Evolutionary conservation across 2,329 filamentous ascomycete species (phyloP), one percentile per base, ranked within the genome.

Genomic region (Diaporthe caulivora): DNA sequence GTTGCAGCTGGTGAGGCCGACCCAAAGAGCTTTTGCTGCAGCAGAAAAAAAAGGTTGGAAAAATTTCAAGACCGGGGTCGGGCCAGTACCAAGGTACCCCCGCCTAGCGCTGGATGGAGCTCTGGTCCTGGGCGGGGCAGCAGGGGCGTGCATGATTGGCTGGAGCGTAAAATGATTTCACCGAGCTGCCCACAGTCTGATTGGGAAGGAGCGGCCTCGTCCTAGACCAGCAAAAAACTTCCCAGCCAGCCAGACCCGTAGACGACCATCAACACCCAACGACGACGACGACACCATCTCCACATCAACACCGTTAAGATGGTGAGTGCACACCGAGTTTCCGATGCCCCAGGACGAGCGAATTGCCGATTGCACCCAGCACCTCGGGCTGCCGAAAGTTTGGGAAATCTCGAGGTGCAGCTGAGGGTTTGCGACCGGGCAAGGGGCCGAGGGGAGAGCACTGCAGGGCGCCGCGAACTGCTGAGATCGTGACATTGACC

Each of bases 231-330:
- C 73, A 75, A 75, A 64, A 72, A 72, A 72, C 70, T 72, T 72
- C 69, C 42, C 57, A 60, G 34, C 44, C 51, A 51, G 58, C 42
- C 70, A 64, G 55, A 53, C 49, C 70, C 58, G 58, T 57, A 67
- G 60, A 72, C 49, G 47, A 54, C 70, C 58, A 68, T 64, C 55
- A 71, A 62, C 69, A 71, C 55, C 69, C 55, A 71, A 71, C 69
- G 69, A 71, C 62, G 58, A 62, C 49, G 37, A 72, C 71, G 74
- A 71, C 69, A 71, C 69, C 72, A 69, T 74, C 72, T 74, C 74
- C 68, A 75, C 74, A 74, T 62, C 72, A 74, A 73, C 65, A 55
- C 71, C 65, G 72, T 72, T 69, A 75, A 75, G 72, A 75, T 75
- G 74, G 74, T 75, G 74, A 75, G 74, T 75, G 51, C 60, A 72